Conservation (phyloP, 495 filamentous ascomycete species). For the Talaromyces wortmannii region DNA sequence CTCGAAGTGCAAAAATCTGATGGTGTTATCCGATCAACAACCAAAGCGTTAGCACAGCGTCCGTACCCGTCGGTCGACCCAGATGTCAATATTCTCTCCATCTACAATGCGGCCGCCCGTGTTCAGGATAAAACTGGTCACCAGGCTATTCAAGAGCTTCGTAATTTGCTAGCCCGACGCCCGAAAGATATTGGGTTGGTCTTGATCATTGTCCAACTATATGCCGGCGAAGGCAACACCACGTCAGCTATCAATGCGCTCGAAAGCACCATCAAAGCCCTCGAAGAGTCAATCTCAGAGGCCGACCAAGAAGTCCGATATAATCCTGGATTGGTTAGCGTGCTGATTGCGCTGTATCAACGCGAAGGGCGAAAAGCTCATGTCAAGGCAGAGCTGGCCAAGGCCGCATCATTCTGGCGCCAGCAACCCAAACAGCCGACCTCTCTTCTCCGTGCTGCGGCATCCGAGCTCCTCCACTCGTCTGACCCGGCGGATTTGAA, state of each 20-base stretch:
- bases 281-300: constrained; percentile 60
- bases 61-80: constrained; percentile 49
- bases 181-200: constrained; percentile 80
- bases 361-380: constrained; percentile 69
- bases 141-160: constrained; percentile 63
- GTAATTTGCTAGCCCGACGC: constrained; percentile 66
- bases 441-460: constrained; percentile 72
- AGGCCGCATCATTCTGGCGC: constrained; percentile 79
- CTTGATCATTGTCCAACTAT: constrained; percentile 79
- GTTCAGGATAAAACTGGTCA: constrained; percentile 57
- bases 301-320: constrained; percentile 64
- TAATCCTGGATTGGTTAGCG: constrained; percentile 79
- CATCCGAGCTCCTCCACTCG: constrained; percentile 70
- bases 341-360: constrained; percentile 75
- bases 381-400: constrained; percentile 63
- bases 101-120: constrained; percentile 75
- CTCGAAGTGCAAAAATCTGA: constrained; percentile 73
- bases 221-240: constrained; percentile 67
- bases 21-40: constrained; percentile 63
- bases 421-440: constrained; percentile 40
- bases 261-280: constrained; percentile 62
- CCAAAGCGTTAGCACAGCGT: constrained; percentile 45
- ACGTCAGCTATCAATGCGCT: constrained; percentile 69
- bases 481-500: constrained; percentile 55
- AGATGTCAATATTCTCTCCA: constrained; percentile 57